These are phyloP conservation scores for Trametes cinnabarina DNA, from an alignment of 768 basidiomycete species.

Conservation along the genomic window DNA sequence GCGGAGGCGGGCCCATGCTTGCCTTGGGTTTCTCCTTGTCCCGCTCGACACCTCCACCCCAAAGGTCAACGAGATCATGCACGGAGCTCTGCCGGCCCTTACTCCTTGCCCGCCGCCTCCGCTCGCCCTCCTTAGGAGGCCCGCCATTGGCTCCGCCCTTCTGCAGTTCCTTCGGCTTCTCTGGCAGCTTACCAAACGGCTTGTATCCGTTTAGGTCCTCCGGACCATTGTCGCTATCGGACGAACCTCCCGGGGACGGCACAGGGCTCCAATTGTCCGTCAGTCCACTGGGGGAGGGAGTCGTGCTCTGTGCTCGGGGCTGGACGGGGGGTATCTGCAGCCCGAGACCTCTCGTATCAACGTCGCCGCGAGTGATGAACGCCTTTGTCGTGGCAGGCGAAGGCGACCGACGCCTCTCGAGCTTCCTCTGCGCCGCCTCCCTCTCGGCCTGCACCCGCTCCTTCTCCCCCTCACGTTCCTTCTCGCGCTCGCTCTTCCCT, in stretches of 20 bases:
- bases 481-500: constrained; percentile 13
- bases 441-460: constrained; percentile 3
- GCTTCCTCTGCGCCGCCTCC: constrained; percentile 12
- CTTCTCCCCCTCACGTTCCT: constrained; percentile 9
- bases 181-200: constrained; percentile 22
- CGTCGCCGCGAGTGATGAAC: constrained; percentile 19
- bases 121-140: constrained; percentile 11
- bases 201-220: constrained; percentile 41
- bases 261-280: constrained; percentile 51
- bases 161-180: constrained; percentile 13
- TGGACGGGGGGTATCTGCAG: constrained; percentile 9
- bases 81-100: constrained; percentile 77
- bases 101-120: constrained; percentile 34
- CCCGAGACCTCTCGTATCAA: constrained; percentile 6
- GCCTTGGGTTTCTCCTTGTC: constrained; percentile 35
- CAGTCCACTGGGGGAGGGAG: constrained; percentile 26
- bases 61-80: constrained; percentile 78
- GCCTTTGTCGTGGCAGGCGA: constrained; percentile 20
- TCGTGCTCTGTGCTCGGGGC: constrained; percentile 1
- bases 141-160: constrained; percentile 10
- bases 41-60: constrained; percentile 56
- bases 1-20: background rate
- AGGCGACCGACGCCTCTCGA: constrained; percentile 1
- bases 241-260: constrained; percentile 32
- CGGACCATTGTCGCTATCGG: constrained; percentile 57